Base-by-base conservation (phyloP, 257 asterid genomes). In the Nicotiana otophora region DNA sequence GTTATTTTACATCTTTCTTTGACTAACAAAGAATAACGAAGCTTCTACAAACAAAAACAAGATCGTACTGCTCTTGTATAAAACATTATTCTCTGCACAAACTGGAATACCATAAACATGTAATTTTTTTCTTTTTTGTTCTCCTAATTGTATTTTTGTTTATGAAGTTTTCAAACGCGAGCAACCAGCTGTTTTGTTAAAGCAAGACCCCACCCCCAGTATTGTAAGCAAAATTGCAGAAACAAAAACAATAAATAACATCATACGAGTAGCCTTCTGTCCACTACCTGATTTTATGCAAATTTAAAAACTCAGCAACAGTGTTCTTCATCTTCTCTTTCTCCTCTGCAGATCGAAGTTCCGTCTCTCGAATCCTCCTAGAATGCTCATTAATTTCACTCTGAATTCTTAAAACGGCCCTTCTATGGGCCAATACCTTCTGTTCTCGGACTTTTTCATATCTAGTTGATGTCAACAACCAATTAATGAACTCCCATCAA, bases 401-500 rank as follows among this genome's bases (percentile, higher is more conserved):
- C 90, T 95, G 96, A 17, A 94, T 87, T 83, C 97, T 89, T 80
- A 92, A 82, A 83, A 92, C 91, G 80, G 62, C 86, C 86, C 97
- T 89, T 88, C 92, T 92, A 66, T 90, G 95, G 0, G 92, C 91
- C 31, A 91, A 87, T 42, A 86, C 91, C 88, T 88, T 94, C 61
- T 83, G 91, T 51, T 91, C 91, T 78, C 87, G 89, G 72, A 89
- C 91, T 85, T 87, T 92, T 88, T 90, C 97, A 54, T 89, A 94
- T 23, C 65, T 74, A 26, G 23, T 39, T 20, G 74, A 57, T 42
- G 28, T 33, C 17, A 48, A 3, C 23, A 23, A 48, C 78, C 78
- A 42, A 70, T 70, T 28, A 48, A 84, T 84, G 69, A 33, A 36
- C 30, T 16, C 67, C 70, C 67, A 58, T 33, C 33, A 61, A 66